A percentile compares a stretch with the other conserved stretches of the same genome.
Evolutionary conservation across 1,284 basidiomycete species (phyloP).

Genomic region (Neotropicomus parvogracilis): DNA sequence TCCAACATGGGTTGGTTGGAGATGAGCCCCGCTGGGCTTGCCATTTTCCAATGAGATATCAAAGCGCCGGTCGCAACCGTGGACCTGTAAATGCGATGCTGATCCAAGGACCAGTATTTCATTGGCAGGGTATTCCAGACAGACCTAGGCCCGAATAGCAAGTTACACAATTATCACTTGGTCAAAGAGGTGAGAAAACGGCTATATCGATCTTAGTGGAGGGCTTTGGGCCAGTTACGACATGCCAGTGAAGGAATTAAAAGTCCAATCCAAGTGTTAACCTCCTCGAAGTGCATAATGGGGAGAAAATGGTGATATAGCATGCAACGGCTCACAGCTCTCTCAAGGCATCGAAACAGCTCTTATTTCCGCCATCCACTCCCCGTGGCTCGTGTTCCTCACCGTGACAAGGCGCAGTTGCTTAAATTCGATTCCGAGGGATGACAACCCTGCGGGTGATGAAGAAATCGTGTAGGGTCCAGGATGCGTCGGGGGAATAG

Average conservation of each 20-base stretch:
- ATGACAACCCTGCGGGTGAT: constrained; percentile 7
- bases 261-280: constrained; percentile 4
- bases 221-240: constrained; percentile 4
- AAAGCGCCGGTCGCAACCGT: no score
- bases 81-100: no score
- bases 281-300: constrained; percentile 1
- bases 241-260: not conserved
- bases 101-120: no score
- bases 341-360: constrained; percentile 20
- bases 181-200: not conserved
- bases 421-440: constrained; percentile 23
- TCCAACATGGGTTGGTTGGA: not conserved
- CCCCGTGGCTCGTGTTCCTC: constrained; percentile 28
- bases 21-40: no score
- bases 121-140: no score
- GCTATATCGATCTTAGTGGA: not conserved
- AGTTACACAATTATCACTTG: not conserved
- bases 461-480: constrained; percentile 25
- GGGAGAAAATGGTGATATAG: not conserved
- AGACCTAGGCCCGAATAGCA: no score
- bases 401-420: constrained; percentile 26
- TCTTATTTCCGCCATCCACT: constrained; percentile 28
- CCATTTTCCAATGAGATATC: no score
- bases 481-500: constrained; percentile 9
- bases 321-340: constrained; percentile 14